Percentiles rank a stretch among this genome's conserved stretches.
phyloP scores from a whole-genome alignment of 2,329 filamentous ascomycete species.

The Aspergillus awamori region DNA sequence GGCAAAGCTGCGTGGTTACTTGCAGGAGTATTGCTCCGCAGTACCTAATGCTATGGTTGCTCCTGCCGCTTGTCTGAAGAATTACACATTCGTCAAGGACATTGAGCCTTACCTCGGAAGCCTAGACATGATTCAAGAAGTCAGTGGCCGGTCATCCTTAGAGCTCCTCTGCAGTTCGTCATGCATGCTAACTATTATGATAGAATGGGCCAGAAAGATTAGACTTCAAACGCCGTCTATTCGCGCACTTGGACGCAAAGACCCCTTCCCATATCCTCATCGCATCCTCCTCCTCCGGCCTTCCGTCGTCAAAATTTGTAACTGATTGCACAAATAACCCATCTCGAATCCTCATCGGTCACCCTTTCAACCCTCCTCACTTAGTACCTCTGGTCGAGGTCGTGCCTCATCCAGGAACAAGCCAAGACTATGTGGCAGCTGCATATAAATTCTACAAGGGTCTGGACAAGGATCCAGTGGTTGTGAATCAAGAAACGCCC shows the following conservation, averaged over 20 bases:
- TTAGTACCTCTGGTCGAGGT: constrained; percentile 17
- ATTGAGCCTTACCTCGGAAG: neutral
- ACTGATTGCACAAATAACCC: constrained; percentile 14
- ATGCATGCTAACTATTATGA: neutral
- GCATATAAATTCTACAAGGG: constrained; percentile 39
- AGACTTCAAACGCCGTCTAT: constrained; percentile 21
- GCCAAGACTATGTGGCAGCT: neutral
- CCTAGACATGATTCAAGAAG: constrained; percentile 1
- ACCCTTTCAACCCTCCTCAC: constrained; percentile 19
- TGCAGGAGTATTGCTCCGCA: constrained; percentile 15
- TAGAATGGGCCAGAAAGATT: constrained; percentile 2
- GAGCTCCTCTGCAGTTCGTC: too few relatives aligned
- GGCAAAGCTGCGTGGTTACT: constrained; percentile 29
- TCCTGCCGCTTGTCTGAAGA: neutral
- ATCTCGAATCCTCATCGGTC: constrained; percentile 14
- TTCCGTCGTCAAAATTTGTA: constrained; percentile 15
- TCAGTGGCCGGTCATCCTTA: neutral
- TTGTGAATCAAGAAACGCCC: constrained; percentile 45
- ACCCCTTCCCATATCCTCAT: constrained; percentile 17
- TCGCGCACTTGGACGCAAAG: constrained; percentile 23
- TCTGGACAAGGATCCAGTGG: constrained; percentile 46
- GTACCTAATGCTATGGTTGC: neutral
- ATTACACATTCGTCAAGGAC: neutral
- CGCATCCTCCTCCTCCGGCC: constrained; percentile 22
- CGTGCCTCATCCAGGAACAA: constrained; percentile 13